Conservation (phyloP, 2,329 filamentous ascomycete genomes). For the Botrytis medusae region DNA sequence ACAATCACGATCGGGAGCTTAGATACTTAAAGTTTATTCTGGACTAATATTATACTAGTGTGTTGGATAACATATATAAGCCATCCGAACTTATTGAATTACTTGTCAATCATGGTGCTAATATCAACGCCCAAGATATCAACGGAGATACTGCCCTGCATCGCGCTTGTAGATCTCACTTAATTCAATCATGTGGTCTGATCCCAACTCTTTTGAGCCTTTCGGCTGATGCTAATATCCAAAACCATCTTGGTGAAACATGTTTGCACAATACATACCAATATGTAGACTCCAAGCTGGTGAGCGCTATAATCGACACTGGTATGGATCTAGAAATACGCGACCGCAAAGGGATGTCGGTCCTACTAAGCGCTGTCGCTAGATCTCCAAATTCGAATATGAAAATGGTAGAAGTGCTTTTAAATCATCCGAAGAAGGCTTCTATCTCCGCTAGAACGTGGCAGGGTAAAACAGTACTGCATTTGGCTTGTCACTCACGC, state of each 20-base stretch:
- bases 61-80: background rate
- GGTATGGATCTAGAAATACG: background rate
- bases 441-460: background rate
- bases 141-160: conserved; percentile 25
- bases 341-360: background rate
- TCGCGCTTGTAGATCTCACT: background rate
- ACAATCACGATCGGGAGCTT: background rate
- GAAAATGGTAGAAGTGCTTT: background rate
- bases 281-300: background rate
- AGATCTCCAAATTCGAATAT: background rate
- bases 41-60: background rate
- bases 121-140: conserved; percentile 21
- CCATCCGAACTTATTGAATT: background rate
- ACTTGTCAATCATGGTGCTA: conserved; percentile 22
- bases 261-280: background rate
- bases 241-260: conserved; percentile 1
- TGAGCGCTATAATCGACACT: background rate
- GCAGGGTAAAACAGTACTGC: conserved; percentile 20
- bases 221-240: conserved; percentile 5
- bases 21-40: too few relatives aligned
- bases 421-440: conserved; percentile 1
- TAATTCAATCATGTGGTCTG: rapidly evolving
- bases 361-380: background rate
- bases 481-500: conserved; percentile 9
- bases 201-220: background rate